phyloP scores from a whole-genome alignment of 345 rosid species.

The Aquilaria malaccensis region DNA sequence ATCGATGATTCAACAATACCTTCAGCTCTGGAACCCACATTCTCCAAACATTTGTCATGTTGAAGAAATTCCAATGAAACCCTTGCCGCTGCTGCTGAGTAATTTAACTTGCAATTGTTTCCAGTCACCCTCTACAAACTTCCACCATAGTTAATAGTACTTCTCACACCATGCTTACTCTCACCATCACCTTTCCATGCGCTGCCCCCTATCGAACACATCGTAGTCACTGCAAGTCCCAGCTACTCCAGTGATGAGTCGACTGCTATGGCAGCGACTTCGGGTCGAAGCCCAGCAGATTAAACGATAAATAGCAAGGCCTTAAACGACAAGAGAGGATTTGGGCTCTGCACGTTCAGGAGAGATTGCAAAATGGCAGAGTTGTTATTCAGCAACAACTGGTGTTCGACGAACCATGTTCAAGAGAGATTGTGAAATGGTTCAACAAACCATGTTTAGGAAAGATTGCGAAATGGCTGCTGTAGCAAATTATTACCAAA shows the following conservation, averaged over 20 bases:
- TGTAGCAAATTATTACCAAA: no score
- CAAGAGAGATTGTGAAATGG: no score
- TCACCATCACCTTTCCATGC: slow-evolving; percentile 9
- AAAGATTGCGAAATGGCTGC: no score
- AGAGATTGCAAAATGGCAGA: slow-evolving; percentile 11
- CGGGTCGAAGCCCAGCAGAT: slow-evolving; percentile 14
- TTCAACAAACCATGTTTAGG: no score
- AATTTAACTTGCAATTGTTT: slow-evolving; percentile 34
- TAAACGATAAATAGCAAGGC: slow-evolving; percentile 22
- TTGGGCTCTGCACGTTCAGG: slow-evolving; percentile 23
- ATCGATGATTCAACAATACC: slow-evolving; percentile 69
- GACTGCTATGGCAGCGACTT: slow-evolving; percentile 19
- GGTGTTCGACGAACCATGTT: no score
- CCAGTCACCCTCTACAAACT: slow-evolving; percentile 17
- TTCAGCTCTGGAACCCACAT: slow-evolving; percentile 32
- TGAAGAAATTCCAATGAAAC: slow-evolving; percentile 35
- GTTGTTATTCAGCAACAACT: slow-evolving; percentile 10
- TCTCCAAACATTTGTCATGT: slow-evolving; percentile 41
- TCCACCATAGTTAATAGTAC: slow-evolving; percentile 11
- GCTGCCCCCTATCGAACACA: slow-evolving; percentile 3
- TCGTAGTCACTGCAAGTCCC: slow-evolving; percentile 17
- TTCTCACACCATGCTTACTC: slow-evolving; percentile 22
- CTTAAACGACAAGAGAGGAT: slow-evolving; percentile 26
- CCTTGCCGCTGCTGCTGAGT: slow-evolving; percentile 16
- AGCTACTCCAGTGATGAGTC: slow-evolving; percentile 28